These are phyloP conservation scores for Kodamaea sp. DNA, from an alignment of 1,139 yeast species.

Conservation along the genomic window DNA sequence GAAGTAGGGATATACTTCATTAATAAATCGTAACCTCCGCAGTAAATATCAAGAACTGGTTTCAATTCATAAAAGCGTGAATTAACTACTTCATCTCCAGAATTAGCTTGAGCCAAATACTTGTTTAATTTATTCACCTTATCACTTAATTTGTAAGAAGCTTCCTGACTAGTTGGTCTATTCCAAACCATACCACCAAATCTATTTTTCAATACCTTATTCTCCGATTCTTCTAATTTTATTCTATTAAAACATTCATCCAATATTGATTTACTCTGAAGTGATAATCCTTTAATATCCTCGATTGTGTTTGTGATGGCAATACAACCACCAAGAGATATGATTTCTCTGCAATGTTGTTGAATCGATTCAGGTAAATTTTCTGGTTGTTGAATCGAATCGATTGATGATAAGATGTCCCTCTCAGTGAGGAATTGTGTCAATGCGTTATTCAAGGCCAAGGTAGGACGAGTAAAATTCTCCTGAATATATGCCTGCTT, in stretches of 20 bases:
- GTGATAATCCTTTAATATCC: slow-evolving; percentile 43
- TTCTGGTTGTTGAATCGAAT: slow-evolving; percentile 60
- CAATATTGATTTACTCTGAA: slow-evolving; percentile 36
- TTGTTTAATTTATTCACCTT: slow-evolving; percentile 42
- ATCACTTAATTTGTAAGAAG: slow-evolving; percentile 33
- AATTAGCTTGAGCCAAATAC: slow-evolving; percentile 56
- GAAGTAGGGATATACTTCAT: slow-evolving; percentile 51
- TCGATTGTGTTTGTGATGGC: slow-evolving; percentile 40
- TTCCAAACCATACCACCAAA: slow-evolving; percentile 48
- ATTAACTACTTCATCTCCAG: slow-evolving; percentile 55
- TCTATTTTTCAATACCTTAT: slow-evolving; percentile 43
- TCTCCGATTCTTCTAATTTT: slow-evolving; percentile 53
- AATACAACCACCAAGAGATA: slow-evolving; percentile 51
- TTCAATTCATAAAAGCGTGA: slow-evolving; percentile 43
- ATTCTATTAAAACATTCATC: slow-evolving; percentile 48
- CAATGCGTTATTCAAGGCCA: slow-evolving; percentile 46
- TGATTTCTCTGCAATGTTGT: slow-evolving; percentile 53
- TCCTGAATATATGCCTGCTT: slow-evolving; percentile 53
- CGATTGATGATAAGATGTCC: slow-evolving; percentile 60
- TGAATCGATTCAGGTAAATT: slow-evolving; percentile 57
- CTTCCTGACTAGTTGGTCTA: slow-evolving; percentile 36
- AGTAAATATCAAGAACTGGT: slow-evolving; percentile 41
- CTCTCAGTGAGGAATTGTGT: slow-evolving; percentile 41
- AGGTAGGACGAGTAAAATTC: slow-evolving; percentile 50
- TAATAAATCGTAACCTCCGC: slow-evolving; percentile 41